These are phyloP conservation scores for Bocquillonia castaneifolia DNA, from an alignment of 441 rosid genomes.

Conservation along the genomic window DNA sequence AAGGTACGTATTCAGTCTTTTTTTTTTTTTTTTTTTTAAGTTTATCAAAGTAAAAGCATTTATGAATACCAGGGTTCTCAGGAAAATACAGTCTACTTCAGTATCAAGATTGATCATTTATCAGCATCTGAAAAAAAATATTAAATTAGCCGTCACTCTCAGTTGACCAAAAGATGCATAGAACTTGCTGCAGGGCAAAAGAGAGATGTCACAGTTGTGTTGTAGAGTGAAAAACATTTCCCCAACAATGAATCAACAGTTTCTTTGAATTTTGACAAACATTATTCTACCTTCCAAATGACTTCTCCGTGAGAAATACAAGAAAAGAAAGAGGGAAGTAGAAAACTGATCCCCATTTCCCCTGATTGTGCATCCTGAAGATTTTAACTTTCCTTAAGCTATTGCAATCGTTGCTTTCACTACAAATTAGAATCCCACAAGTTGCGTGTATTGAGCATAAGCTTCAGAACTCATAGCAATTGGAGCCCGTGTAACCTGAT, in stretches of 20 bases:
- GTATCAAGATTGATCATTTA: too few species aligned
- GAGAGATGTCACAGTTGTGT: background rate
- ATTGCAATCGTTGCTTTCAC: background rate
- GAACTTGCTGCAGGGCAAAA: background rate
- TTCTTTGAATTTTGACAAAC: background rate
- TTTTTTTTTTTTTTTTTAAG: too few species aligned
- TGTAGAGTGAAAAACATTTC: background rate
- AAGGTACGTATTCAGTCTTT: too few species aligned
- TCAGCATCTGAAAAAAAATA: too few species aligned
- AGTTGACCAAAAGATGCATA: too few species aligned
- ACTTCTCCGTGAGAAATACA: background rate
- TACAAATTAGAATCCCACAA: constrained; percentile 58
- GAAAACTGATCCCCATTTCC: background rate
- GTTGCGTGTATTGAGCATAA: constrained; percentile 77
- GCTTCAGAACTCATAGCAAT: constrained; percentile 91
- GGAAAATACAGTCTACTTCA: too few species aligned
- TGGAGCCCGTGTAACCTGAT: constrained; percentile 78
- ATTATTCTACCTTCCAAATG: constrained; percentile 2
- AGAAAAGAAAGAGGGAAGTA: background rate
- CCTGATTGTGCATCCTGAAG: background rate
- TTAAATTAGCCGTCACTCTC: too few species aligned
- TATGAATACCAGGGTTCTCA: too few species aligned
- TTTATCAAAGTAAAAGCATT: too few species aligned
- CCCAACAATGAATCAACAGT: background rate
- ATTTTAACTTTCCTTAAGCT: background rate